Evolutionary conservation across 805 yeast species (phyloP).

Genomic region (Ogataea pilisensis): DNA sequence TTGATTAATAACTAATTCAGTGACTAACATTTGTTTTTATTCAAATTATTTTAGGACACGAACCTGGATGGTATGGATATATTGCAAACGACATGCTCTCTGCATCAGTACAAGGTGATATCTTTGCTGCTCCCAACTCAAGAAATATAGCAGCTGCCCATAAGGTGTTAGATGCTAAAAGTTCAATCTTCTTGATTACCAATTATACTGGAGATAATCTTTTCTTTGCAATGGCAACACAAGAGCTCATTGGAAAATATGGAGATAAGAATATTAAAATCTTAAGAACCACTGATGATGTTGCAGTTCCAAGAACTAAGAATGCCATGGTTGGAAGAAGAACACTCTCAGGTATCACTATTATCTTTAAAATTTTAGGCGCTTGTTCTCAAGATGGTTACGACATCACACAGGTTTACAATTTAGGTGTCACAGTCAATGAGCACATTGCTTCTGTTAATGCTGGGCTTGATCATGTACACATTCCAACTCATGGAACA

Average conservation of each 20-base stretch:
- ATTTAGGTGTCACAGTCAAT: slow-evolving; percentile 29
- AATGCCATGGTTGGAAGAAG: slow-evolving; percentile 35
- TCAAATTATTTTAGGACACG: slow-evolving; percentile 44
- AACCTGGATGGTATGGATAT: slow-evolving; percentile 39
- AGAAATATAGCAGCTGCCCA: slow-evolving; percentile 36
- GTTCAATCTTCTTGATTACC: slow-evolving; percentile 33
- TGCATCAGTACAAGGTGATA: slow-evolving; percentile 39
- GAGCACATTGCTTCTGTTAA: slow-evolving; percentile 31
- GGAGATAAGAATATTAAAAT: slow-evolving; percentile 31
- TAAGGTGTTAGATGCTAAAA: slow-evolving; percentile 33
- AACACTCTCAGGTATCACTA: slow-evolving; percentile 33
- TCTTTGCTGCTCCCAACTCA: slow-evolving; percentile 39
- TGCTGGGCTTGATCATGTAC: slow-evolving; percentile 37
- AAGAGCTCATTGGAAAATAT: slow-evolving; percentile 30
- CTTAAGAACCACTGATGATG: slow-evolving; percentile 33
- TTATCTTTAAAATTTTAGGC: slow-evolving; percentile 32
- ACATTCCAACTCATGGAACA: slow-evolving; percentile 32
- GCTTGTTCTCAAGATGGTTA: slow-evolving; percentile 28
- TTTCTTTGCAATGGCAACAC: slow-evolving; percentile 38
- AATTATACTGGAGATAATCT: slow-evolving; percentile 39
- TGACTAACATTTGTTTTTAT: too few species aligned
- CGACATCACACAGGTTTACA: slow-evolving; percentile 26
- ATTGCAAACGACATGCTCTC: slow-evolving; percentile 37
- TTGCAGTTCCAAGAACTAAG: slow-evolving; percentile 30
- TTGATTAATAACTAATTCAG: too few species aligned